Base-by-base conservation (phyloP, 2,329 filamentous ascomycete genomes). In the Neocucurbitaria cava region DNA sequence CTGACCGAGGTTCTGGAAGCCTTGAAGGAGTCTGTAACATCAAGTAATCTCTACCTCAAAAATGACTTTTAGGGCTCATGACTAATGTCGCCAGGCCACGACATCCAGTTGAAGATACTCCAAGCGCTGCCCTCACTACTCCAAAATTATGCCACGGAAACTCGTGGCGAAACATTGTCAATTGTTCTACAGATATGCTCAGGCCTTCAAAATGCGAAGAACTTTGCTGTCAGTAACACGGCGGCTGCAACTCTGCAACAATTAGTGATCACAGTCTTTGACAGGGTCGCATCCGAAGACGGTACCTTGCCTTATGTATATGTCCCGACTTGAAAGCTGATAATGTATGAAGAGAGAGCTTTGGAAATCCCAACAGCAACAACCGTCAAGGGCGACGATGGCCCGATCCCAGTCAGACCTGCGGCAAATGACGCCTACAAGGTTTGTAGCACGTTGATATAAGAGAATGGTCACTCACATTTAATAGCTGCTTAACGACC, bases 181-280 rank as follows among this genome's bases (percentile, higher is more conserved):
- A 91, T 87, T 9, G 87, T 91, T 0, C 78, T 99, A 62, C 93
- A 96, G 72, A 91, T 96, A 71, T 98, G 95, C 77, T 95, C 95
- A 56, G 89, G 91, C 46, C 78, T 99, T 44, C 93, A 98, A 76
- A 89, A 87, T 52, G 95, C 90, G 76, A 98, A 97, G 78, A 96
- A 93, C 78, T 87, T 89, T 23, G 92, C 96, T 46, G 92, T 99
- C 65, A 96, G 94, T 71, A 96, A 96, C 66, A 98, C 96, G 1
- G 95, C 95, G 9, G 92, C 94, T 23, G 95, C 95, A n/a, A 98
- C 95, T 2, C 80, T 99, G 49, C 94, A 97, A 76, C 95, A 98
- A 75, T 84, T 99, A 13, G 88, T 98, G 7, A 91, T 95, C 28
- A 89, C 91, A 0, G 90, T 96, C 0, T 98, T 97, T 76, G 95